Base-by-base conservation (phyloP, 129 eudicot species). In the Flaveria bidentis region DNA sequence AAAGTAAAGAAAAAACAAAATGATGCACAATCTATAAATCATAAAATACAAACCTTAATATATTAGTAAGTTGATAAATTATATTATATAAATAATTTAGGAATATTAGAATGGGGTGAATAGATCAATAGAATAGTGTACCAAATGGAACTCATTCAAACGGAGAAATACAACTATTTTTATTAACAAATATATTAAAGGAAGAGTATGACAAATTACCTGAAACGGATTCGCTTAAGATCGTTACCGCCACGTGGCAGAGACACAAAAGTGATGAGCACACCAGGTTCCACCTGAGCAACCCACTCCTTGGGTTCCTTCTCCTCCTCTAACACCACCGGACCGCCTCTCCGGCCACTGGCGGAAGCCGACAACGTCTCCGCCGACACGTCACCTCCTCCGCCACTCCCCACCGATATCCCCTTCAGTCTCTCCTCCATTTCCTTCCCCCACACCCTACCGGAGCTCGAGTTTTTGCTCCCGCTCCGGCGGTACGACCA, bases 171-270 rank as follows among this genome's bases (percentile, higher is more conserved):
- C 17, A 22, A 2, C 50, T 78, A 15, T 71, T 62, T 6, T 47
- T 47, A 71, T 26, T 2, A 26, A 26, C 30, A 42, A 16, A 15
- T 45, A 4, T 15, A 16, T 70, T 25, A 8, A 49, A 53, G 74
- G 25, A 16, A 41, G 63, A 69, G 26, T 41, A 45, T 6, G 47
- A n/a, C 46, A 67, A 45, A 36, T 75, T 81, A 95, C 99, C 93
- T 95, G 92, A 95, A 95, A 16, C 99, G 96, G 80, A 95, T 95
- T 6, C 97, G 86, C 86, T 89, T 95, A 39, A 95, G 99, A 72
- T 91, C 97, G 68, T 95, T 95, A 61, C 96, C 99, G 42, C 96
- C 97, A 77, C 92, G 88, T 50, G 97, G 97, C 82, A 91, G 55
- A 3, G 93, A 91, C 11, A 91, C 87, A 75, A 90, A 90, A 14